These are phyloP conservation scores for Saccharomycopsis sp. DNA, from an alignment of 805 yeast genomes.

Conservation along the genomic window DNA sequence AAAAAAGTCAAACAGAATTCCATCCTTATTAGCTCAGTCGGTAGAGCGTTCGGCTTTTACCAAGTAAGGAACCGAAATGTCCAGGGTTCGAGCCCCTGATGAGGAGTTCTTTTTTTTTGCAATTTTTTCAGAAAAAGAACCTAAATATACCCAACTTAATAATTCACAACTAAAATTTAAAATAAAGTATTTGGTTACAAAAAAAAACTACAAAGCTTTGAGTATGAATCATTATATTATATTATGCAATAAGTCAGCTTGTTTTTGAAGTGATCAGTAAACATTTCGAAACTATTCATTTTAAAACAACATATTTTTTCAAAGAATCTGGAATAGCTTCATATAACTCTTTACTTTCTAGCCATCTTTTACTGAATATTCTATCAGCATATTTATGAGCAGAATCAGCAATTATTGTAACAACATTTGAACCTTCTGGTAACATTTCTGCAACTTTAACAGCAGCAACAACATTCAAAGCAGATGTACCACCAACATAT, in stretches of 20 bases:
- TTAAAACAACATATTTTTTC: slow-evolving; percentile 44
- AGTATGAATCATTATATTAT: no score
- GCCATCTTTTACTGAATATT: slow-evolving; percentile 69
- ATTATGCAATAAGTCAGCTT: no score
- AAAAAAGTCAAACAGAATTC: no score
- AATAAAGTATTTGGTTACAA: no score
- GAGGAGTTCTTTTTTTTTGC: slow-evolving; percentile 18
- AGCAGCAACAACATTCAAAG: slow-evolving; percentile 87
- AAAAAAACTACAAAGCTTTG: no score
- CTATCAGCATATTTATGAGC: slow-evolving; percentile 85
- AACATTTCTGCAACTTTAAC: slow-evolving; percentile 58
- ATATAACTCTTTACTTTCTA: slow-evolving; percentile 55
- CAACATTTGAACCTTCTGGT: slow-evolving; percentile 75
- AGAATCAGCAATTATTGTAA: slow-evolving; percentile 81
- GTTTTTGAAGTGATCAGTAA: no score
- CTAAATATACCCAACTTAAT: no score
- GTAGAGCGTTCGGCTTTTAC: slow-evolving; percentile 18
- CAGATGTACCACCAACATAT: slow-evolving; percentile 84
- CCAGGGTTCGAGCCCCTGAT: slow-evolving; percentile 41
- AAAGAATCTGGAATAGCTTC: slow-evolving; percentile 60
- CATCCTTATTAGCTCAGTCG: slow-evolving; percentile 10
- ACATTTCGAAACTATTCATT: no score
- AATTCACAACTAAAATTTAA: no score
- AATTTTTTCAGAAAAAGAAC: no score
- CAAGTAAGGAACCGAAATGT: slow-evolving; percentile 29